A percentile compares a stretch with the other conserved stretches of the same genome.
Evolutionary conservation across 345 rosid species (phyloP).

Genomic region (Euphorbia tirucalli): DNA sequence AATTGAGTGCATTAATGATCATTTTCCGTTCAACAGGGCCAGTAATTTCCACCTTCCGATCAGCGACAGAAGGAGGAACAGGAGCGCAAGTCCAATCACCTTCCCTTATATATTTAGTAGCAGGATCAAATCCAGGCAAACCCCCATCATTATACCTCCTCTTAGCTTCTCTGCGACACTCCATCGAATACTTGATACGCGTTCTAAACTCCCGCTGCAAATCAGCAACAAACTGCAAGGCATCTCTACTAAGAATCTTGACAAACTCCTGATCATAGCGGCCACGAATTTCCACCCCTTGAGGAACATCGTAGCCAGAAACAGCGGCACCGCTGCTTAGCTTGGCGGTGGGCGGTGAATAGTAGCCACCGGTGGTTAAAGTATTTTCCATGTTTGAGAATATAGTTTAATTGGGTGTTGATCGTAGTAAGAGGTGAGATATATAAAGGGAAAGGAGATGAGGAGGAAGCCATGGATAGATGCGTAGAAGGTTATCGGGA

Average conservation of each 20-base stretch:
- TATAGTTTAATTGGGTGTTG: neutral
- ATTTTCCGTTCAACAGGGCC: slow-evolving; percentile 95
- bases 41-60: slow-evolving; percentile 79
- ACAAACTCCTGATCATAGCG: slow-evolving; percentile 61
- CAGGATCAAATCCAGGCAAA: slow-evolving; percentile 74
- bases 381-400: too few species aligned
- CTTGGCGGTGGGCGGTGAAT: neutral
- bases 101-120: slow-evolving; percentile 67
- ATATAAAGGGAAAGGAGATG: neutral
- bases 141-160: slow-evolving; percentile 53
- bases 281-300: slow-evolving; percentile 78
- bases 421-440: neutral
- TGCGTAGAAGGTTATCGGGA: slow-evolving; percentile 14
- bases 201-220: slow-evolving; percentile 74
- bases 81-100: slow-evolving; percentile 66
- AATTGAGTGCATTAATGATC: slow-evolving; percentile 94
- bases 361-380: too few species aligned
- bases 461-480: slow-evolving; percentile 3
- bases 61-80: slow-evolving; percentile 71
- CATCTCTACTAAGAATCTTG: slow-evolving; percentile 64
- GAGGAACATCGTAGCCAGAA: slow-evolving; percentile 49
- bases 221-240: slow-evolving; percentile 72
- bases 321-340: neutral
- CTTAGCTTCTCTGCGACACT: slow-evolving; percentile 68
- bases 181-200: slow-evolving; percentile 66